These are phyloP conservation scores for Persicaria maculosa DNA, from an alignment of 148 eudicot species.

Conservation along the genomic window DNA sequence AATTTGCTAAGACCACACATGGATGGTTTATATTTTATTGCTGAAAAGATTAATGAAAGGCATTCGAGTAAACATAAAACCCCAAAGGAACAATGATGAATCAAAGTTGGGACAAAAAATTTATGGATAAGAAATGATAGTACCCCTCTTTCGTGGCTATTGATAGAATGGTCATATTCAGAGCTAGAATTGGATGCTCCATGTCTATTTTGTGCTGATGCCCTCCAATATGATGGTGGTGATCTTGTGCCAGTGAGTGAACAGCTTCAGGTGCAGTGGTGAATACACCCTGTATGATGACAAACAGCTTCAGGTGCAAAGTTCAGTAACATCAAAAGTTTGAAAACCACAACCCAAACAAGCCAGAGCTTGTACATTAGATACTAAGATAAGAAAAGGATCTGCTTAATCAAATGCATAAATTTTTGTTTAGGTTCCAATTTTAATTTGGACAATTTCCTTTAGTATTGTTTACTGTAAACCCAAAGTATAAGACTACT, in stretches of 20 bases:
- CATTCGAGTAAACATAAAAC: background rate
- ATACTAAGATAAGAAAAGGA: background rate
- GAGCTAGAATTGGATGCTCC: conserved; percentile 85
- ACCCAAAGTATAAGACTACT: background rate
- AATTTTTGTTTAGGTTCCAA: background rate
- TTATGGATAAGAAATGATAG: background rate
- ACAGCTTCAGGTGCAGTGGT: conserved; percentile 54
- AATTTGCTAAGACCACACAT: background rate
- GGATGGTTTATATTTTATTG: background rate
- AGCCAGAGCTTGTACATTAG: background rate
- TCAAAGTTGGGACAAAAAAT: background rate
- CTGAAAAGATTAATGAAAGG: background rate
- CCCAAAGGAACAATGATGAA: background rate
- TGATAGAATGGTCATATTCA: conserved; percentile 69
- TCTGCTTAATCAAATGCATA: background rate
- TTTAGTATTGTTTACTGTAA: background rate
- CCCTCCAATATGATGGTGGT: conserved; percentile 42
- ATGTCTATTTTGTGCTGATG: conserved; percentile 78
- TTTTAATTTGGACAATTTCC: background rate
- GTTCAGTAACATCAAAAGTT: background rate
- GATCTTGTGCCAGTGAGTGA: conserved; percentile 48
- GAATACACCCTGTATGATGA: conserved; percentile 42
- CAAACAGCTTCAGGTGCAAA: background rate
- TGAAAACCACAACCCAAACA: background rate
- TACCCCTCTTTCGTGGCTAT: conserved; percentile 94